Percentiles rank a stretch among this genome's conserved stretches.
phyloP scores from a whole-genome alignment of 2,329 filamentous ascomycete genomes.

The Hortaea sp. region DNA sequence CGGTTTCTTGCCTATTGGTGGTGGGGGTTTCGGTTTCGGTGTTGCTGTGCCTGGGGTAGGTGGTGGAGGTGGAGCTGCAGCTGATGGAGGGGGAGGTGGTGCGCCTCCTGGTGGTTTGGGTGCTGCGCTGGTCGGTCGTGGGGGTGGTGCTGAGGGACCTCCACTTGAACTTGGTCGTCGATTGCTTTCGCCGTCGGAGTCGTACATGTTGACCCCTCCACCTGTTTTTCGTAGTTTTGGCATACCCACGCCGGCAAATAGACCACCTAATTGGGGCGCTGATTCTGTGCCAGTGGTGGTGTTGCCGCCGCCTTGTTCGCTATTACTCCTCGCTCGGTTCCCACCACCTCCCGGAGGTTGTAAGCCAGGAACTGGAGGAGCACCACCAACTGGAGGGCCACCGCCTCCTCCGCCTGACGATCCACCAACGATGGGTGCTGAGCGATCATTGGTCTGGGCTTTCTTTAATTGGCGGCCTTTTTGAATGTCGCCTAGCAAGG shows the following conservation, averaged over 20 bases:
- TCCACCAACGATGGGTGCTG: constrained; percentile 61
- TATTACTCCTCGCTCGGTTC: constrained; percentile 72
- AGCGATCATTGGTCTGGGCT: constrained; percentile 77
- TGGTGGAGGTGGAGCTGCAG: constrained; percentile 36
- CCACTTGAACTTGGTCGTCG: constrained; percentile 40
- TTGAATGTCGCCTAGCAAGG: constrained; percentile 75
- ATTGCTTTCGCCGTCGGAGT: constrained; percentile 63
- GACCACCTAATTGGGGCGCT: constrained; percentile 71
- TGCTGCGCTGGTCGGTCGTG: constrained; percentile 31
- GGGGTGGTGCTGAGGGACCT: constrained; percentile 28
- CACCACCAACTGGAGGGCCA: constrained; percentile 58
- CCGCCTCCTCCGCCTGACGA: constrained; percentile 41
- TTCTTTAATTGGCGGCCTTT: constrained; percentile 78
- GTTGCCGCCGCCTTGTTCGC: constrained; percentile 48
- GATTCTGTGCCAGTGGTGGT: constrained; percentile 43
- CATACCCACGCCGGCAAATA: constrained; percentile 82
- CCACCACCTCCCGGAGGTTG: constrained; percentile 53
- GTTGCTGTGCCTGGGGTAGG: constrained; percentile 39
- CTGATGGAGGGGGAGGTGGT: constrained; percentile 43
- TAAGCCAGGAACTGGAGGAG: constrained; percentile 69
- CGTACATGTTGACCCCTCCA: constrained; percentile 53
- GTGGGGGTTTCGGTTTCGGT: constrained; percentile 57
- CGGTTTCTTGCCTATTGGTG: constrained; percentile 66
- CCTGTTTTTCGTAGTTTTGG: constrained; percentile 77
- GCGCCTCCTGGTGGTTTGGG: constrained; percentile 34